Evolutionary conservation across 169 alveolate genomes (phyloP).

Genomic region (Plasmodium adleri): DNA sequence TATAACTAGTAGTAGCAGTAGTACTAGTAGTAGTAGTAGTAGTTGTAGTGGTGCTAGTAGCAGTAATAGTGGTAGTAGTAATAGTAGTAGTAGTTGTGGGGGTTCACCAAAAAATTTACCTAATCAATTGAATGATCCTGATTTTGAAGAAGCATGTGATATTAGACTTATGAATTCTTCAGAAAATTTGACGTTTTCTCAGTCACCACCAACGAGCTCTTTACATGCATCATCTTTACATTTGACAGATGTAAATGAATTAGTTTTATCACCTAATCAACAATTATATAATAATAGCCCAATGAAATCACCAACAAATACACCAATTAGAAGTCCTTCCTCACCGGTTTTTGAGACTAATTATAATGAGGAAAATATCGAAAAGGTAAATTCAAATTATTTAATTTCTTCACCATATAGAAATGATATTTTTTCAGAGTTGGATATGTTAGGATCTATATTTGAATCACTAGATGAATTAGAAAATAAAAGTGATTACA

Average conservation of each 20-base stretch:
- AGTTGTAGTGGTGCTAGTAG: conserved; percentile 17
- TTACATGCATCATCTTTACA: conserved; percentile 69
- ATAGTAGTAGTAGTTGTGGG: conserved; percentile 1
- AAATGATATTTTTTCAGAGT: conserved; percentile 70
- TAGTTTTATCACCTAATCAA: conserved; percentile 71
- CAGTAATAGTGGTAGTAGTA: conserved; percentile 3
- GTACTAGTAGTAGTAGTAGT: conserved; percentile 6
- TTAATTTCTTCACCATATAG: conserved; percentile 62
- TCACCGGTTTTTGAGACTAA: conserved; percentile 67
- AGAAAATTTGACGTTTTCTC: conserved; percentile 71
- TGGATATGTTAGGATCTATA: conserved; percentile 63
- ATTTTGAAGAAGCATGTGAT: conserved; percentile 76
- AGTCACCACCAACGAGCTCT: conserved; percentile 75
- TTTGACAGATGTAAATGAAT: conserved; percentile 73
- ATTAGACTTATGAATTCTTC: conserved; percentile 68
- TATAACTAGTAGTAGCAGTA: not conserved
- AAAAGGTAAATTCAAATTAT: conserved; percentile 65
- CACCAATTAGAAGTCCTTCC: conserved; percentile 15
- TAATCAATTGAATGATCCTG: conserved; percentile 66
- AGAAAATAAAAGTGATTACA: conserved; percentile 61
- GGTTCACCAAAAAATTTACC: conserved; percentile 4
- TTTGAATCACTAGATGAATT: conserved; percentile 68
- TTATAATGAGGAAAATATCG: conserved; percentile 67
- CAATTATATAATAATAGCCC: conserved; percentile 67
- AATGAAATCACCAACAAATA: conserved; percentile 34